Evolutionary conservation across 768 basidiomycete genomes (phyloP).

Genomic region (Boletellus emodensis): DNA sequence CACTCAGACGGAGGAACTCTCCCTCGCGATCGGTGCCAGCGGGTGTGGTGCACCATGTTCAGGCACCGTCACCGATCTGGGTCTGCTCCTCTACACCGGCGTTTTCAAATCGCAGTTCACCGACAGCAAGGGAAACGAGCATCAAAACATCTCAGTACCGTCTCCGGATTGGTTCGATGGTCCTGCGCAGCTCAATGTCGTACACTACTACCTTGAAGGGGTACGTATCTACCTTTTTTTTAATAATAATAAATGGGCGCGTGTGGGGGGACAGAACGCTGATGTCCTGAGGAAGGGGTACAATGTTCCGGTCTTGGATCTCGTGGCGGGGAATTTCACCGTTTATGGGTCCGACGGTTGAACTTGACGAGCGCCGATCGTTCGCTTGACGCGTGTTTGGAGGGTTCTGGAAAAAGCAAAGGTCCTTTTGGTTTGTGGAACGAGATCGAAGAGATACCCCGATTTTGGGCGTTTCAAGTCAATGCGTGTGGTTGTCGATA

Average conservation of each 20-base stretch:
- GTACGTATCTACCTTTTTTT: slow-evolving; percentile 5
- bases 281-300: not conserved
- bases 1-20: not conserved
- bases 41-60: not conserved
- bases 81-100: not conserved
- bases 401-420: no score
- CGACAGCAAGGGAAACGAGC: not conserved
- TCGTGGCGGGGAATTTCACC: not conserved
- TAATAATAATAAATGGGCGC: no score
- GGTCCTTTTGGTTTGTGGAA: no score
- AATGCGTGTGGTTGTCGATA: no score
- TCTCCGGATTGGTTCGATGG: slow-evolving; percentile 1
- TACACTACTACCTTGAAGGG: not conserved
- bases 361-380: not conserved
- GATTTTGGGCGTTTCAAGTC: no score
- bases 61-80: not conserved
- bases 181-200: not conserved
- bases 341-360: rapidly evolving
- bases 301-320: not conserved
- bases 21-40: slow-evolving; percentile 1
- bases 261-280: not conserved
- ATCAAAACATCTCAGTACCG: not conserved
- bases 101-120: not conserved
- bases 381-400: no score
- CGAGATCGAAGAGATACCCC: no score